phyloP scores from a whole-genome alignment of 768 basidiomycete genomes.

The Hysterangium stoloniferum region DNA sequence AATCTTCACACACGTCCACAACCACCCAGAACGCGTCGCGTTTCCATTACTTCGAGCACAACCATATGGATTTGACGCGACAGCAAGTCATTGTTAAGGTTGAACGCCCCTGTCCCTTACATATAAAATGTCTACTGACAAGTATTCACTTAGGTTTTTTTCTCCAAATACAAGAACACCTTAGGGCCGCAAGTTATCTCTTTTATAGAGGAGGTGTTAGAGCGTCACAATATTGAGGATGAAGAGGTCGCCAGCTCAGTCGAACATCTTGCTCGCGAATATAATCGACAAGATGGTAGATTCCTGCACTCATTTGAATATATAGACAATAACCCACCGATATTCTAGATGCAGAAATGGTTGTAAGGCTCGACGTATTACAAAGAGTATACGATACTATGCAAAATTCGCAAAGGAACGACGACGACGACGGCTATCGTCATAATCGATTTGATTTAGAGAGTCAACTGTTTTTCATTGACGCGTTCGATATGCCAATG shows the following conservation, averaged over 20 bases:
- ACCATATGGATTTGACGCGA: slow-evolving; percentile 29
- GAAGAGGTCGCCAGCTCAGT: slow-evolving; percentile 65
- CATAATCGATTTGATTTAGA: slow-evolving; percentile 71
- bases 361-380: slow-evolving; percentile 62
- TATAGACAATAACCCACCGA: not conserved
- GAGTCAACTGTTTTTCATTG: slow-evolving; percentile 72
- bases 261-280: slow-evolving; percentile 77
- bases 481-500: slow-evolving; percentile 93
- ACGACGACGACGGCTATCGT: slow-evolving; percentile 29
- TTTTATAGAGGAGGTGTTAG: slow-evolving; percentile 63
- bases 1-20: slow-evolving; percentile 10
- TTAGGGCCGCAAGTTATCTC: slow-evolving; percentile 71
- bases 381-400: slow-evolving; percentile 67
- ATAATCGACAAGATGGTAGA: slow-evolving; percentile 83
- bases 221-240: slow-evolving; percentile 61
- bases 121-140: not conserved
- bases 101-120: not conserved
- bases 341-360: slow-evolving; percentile 66
- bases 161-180: slow-evolving; percentile 78
- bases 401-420: slow-evolving; percentile 53
- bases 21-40: slow-evolving; percentile 14
- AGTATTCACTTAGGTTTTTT: slow-evolving; percentile 49
- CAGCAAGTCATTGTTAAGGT: slow-evolving; percentile 42
- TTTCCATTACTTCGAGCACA: not conserved
- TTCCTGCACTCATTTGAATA: not conserved